Conservation (phyloP, 306 rosid species). For the Ceratonia siliqua region DNA sequence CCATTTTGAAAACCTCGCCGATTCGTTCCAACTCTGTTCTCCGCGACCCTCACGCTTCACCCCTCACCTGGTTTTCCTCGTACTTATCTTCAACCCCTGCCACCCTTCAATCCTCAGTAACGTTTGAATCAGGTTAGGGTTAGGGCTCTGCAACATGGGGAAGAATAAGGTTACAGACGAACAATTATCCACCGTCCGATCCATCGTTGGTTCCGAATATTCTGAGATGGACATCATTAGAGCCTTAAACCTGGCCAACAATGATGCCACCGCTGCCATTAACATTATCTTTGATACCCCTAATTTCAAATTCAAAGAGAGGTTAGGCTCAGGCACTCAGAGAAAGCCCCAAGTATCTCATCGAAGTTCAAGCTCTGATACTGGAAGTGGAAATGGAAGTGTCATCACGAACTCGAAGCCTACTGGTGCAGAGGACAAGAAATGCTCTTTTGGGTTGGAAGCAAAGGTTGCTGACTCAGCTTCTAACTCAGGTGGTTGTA, state of each 20-base stretch:
- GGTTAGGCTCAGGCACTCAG: background rate
- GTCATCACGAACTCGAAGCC: slow-evolving; percentile 11
- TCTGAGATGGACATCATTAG: slow-evolving; percentile 87
- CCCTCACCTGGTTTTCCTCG: background rate
- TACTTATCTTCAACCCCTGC: background rate
- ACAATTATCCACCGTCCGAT: slow-evolving; percentile 70
- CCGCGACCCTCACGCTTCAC: background rate
- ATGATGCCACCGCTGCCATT: slow-evolving; percentile 89
- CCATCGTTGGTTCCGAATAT: slow-evolving; percentile 73
- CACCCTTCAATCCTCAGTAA: background rate
- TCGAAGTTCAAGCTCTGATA: slow-evolving; percentile 37
- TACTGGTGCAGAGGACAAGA: background rate
- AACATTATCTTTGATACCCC: slow-evolving; percentile 76
- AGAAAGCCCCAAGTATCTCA: slow-evolving; percentile 32
- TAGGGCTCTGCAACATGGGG: slow-evolving; percentile 56
- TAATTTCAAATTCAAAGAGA: slow-evolving; percentile 41
- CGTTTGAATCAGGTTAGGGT: slow-evolving; percentile 38
- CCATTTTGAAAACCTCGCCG: background rate
- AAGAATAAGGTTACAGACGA: slow-evolving; percentile 69
- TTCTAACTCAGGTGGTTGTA: slow-evolving; percentile 28
- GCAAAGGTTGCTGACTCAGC: slow-evolving; percentile 25
- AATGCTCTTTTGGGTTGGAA: slow-evolving; percentile 13
- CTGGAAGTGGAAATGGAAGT: background rate
- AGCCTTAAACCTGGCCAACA: slow-evolving; percentile 88
- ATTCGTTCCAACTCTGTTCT: background rate